phyloP scores from a whole-genome alignment of 768 basidiomycete genomes.

The Mycena floridula region DNA sequence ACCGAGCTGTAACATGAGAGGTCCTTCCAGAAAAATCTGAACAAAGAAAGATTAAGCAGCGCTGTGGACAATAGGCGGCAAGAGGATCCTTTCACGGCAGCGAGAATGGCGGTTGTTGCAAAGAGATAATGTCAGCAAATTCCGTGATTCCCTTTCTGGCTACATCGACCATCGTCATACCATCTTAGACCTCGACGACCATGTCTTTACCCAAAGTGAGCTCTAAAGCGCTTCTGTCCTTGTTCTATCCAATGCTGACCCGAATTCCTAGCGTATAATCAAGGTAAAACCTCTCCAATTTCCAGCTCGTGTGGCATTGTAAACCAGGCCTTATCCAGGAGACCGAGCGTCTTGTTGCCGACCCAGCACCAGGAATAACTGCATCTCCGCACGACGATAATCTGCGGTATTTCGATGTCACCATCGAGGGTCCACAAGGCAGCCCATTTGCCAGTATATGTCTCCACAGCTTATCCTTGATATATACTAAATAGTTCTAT shows the following conservation, averaged over 20 bases:
- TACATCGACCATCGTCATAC: background rate
- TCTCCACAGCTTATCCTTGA: conserved; percentile 2
- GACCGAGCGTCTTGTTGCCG: conserved; percentile 92
- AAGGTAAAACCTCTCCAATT: conserved; percentile 27
- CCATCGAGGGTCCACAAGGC: conserved; percentile 89
- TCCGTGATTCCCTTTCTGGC: too few species aligned
- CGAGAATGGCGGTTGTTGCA: too few species aligned
- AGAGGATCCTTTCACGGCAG: too few species aligned
- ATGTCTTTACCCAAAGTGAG: conserved; percentile 2
- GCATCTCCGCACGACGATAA: conserved; percentile 96
- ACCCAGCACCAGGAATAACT: conserved; percentile 97
- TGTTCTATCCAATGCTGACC: background rate
- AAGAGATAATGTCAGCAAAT: too few species aligned
- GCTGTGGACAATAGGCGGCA: too few species aligned
- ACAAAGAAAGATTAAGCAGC: too few species aligned
- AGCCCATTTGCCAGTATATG: conserved; percentile 84
- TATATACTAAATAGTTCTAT: background rate
- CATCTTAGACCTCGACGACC: background rate
- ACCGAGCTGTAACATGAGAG: too few species aligned
- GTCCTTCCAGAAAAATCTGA: too few species aligned
- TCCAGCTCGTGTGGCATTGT: conserved; percentile 4
- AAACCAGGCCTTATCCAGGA: conserved; percentile 48
- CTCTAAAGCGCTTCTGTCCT: background rate
- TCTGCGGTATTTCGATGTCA: conserved; percentile 96
- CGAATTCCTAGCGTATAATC: conserved; percentile 38